phyloP scores from a whole-genome alignment of 352 stramenopile species.

The Ophiocytium majus region DNA sequence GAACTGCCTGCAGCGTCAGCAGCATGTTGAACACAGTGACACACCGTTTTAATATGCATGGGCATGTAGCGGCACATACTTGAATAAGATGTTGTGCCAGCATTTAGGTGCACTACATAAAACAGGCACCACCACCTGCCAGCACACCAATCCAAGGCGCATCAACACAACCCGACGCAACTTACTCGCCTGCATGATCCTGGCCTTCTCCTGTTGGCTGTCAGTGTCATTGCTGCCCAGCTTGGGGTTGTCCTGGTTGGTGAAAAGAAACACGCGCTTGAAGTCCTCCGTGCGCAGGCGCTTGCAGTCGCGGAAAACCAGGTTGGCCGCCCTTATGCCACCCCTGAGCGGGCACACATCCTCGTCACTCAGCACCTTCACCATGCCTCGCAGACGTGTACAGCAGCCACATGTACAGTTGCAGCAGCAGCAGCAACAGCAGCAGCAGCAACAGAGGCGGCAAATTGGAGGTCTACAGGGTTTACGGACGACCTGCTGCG shows the following conservation, averaged over 20 bases:
- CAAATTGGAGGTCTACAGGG: not conserved
- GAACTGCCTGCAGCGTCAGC: not conserved
- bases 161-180: too few relatives aligned
- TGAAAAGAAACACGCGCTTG: conserved; percentile 51
- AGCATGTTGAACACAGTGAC: too few relatives aligned
- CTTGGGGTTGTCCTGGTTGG: conserved; percentile 44
- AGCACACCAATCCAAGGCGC: too few relatives aligned
- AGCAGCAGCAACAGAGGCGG: not conserved
- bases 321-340: conserved; percentile 32
- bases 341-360: conserved; percentile 33
- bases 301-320: conserved; percentile 13
- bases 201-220: conserved; percentile 11
- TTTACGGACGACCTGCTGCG: not conserved
- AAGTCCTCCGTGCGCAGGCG: not conserved
- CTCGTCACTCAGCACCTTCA: conserved; percentile 11
- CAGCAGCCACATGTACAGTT: not conserved
- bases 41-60: too few relatives aligned
- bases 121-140: too few relatives aligned
- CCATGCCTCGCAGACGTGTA: not conserved
- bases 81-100: too few relatives aligned
- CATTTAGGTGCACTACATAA: too few relatives aligned
- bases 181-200: conserved; percentile 6
- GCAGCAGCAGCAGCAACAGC: not conserved
- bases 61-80: too few relatives aligned
- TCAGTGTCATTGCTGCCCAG: conserved; percentile 24